Evolutionary conservation across 2,329 filamentous ascomycete genomes (phyloP).

Genomic region (Decorospora gaudefroyi): DNA sequence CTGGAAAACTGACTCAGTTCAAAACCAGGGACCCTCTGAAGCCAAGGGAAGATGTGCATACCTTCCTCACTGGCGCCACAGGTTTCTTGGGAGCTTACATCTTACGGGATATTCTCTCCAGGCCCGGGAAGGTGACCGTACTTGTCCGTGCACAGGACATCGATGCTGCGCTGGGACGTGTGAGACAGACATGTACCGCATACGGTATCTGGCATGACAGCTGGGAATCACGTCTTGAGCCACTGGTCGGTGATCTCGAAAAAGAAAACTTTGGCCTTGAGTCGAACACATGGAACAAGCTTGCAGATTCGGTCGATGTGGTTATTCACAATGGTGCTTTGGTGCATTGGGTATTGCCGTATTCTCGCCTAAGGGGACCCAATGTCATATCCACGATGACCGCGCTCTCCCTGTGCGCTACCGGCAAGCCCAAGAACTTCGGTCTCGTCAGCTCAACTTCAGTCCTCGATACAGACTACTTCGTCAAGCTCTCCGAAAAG

Average conservation of each 20-base stretch:
- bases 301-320: slow-evolving; percentile 69
- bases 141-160: slow-evolving; percentile 73
- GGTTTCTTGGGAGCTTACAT: slow-evolving; percentile 87
- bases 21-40: slow-evolving; percentile 49
- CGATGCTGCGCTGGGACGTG: slow-evolving; percentile 64
- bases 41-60: slow-evolving; percentile 55
- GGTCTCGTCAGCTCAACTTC: slow-evolving; percentile 83
- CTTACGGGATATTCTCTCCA: slow-evolving; percentile 71
- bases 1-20: slow-evolving; percentile 52
- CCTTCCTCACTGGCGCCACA: slow-evolving; percentile 87
- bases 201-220: slow-evolving; percentile 78
- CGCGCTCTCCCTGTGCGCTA: slow-evolving; percentile 73
- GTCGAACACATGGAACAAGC: slow-evolving; percentile 64
- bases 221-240: slow-evolving; percentile 68
- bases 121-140: slow-evolving; percentile 69
- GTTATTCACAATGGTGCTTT: slow-evolving; percentile 72
- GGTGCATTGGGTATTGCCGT: slow-evolving; percentile 81
- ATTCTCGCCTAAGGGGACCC: slow-evolving; percentile 69
- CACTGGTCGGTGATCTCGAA: slow-evolving; percentile 73
- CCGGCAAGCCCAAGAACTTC: slow-evolving; percentile 77
- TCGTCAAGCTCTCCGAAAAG: slow-evolving; percentile 71
- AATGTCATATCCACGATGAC: slow-evolving; percentile 86
- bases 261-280: slow-evolving; percentile 75
- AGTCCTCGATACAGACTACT: slow-evolving; percentile 81
- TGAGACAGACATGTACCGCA: slow-evolving; percentile 69